A percentile compares a stretch with the other conserved stretches of the same genome.
Evolutionary conservation across 192 early-diverging fungal species (phyloP).

Genomic region (Backusella westeae): DNA sequence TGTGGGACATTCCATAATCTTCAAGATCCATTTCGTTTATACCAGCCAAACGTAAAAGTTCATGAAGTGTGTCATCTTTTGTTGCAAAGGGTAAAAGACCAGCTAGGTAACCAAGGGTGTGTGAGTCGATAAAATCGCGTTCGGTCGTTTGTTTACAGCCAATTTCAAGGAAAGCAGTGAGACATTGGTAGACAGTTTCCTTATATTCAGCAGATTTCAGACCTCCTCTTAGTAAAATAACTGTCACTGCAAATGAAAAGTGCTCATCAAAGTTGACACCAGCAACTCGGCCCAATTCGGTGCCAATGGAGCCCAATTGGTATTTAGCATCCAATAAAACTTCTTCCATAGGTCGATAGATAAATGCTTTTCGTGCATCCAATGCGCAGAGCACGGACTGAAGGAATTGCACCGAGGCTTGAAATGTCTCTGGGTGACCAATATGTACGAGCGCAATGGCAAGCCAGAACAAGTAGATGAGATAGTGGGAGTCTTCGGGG

Average conservation of each 20-base stretch:
- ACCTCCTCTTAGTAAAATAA: slow-evolving; percentile 80
- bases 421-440: slow-evolving; percentile 72
- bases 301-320: slow-evolving; percentile 65
- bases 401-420: slow-evolving; percentile 62
- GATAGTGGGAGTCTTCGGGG: slow-evolving; percentile 71
- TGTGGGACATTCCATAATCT: slow-evolving; percentile 43
- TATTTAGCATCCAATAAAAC: slow-evolving; percentile 66
- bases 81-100: slow-evolving; percentile 74
- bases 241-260: slow-evolving; percentile 83
- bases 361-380: slow-evolving; percentile 65
- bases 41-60: slow-evolving; percentile 49
- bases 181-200: slow-evolving; percentile 61
- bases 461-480: slow-evolving; percentile 88
- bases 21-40: slow-evolving; percentile 45
- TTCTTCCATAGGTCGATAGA: slow-evolving; percentile 53
- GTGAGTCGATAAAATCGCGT: slow-evolving; percentile 33
- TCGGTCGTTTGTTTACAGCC: slow-evolving; percentile 48
- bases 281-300: slow-evolving; percentile 62
- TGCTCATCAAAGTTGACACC: slow-evolving; percentile 81
- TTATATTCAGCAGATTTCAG: slow-evolving; percentile 71
- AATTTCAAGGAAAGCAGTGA: slow-evolving; percentile 71
- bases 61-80: slow-evolving; percentile 60
- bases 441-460: slow-evolving; percentile 83
- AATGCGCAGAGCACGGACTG: slow-evolving; percentile 70
- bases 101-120: slow-evolving; percentile 72